Evolutionary conservation across 129 eudicot genomes (phyloP), one percentile per base, ranked within the genome.

Genomic region (Scalesia atractyloides): DNA sequence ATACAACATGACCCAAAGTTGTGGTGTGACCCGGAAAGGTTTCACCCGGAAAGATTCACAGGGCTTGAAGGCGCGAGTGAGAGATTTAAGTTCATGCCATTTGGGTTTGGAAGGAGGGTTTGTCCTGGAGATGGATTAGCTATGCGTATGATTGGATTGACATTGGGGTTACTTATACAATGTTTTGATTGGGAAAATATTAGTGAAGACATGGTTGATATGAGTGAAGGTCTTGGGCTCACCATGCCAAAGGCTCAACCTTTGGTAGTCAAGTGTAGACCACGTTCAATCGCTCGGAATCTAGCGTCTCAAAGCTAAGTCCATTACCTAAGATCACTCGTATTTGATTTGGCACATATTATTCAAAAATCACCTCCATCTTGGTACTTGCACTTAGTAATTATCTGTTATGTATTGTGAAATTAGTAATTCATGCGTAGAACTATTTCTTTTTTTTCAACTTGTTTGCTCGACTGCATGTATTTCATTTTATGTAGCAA

Each of bases 71-170:
- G 67, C 19, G 2, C 78, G 5, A 71, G 66, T 30, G 64, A 47
- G 17, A 82, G 77, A 57, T 79, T 72, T 73, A 87, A 77, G 68
- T 79, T 80, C 67, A 79, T 90, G 79, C 86, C 91, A 17, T 90
- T 90, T 69, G 75, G 75, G 65, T 70, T 14, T 13, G 66, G 75
- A 54, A 54, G 52, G 65, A 70, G 75, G 53, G 20, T 20, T 20
- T 70, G 66, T 36, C 75, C 75, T 0, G 75, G 75, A 12, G 65
- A 54, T 5, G 75, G 65, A 14, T 14, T 70, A 39, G 52, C 75
- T 5, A 6, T 24, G 13, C 43, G 53, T 39, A 53, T 70, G 52
- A 8, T 70, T 14, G 94, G 91, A 34, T 66, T 75, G 10, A 46
- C 68, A 1, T n/a, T 72, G 24, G 68, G 76, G 26, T 60, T 72